Base-by-base conservation (phyloP, 441 rosid genomes). In the Gossypium davidsonii region DNA sequence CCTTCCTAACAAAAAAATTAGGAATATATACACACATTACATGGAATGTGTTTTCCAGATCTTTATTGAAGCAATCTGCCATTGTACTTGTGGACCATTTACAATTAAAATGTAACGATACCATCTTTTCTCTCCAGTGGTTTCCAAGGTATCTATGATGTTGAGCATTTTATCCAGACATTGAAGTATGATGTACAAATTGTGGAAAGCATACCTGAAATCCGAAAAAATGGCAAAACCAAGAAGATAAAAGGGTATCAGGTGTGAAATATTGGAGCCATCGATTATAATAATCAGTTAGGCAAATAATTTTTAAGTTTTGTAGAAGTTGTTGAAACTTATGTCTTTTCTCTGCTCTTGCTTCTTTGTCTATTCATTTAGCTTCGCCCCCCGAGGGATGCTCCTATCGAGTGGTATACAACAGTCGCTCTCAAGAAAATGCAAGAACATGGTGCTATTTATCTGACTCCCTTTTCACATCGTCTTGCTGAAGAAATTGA, bases 401-500 rank as follows among this genome's bases (percentile, higher is more conserved):
- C 98, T 84, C 84, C 92, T 81, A 83, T 85, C 70, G 86, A 85
- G 74, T 95, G 98, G 98, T 93, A 95, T 78, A 76, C 85, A 52
- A 87, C 91, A 72, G 79, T 76, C 83, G 99, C 98, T 78, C 77
- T 93, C 11, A 80, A 91, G 82, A 88, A 90, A 80, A 93, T 93
- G 98, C 92, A 85, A 83, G 88, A 95, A 79, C 94, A 95, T 66
- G 92, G 89, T 78, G 99, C 98, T 67, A 91, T 95, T 73, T 95
- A 95, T 85, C 83, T 95, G 57, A 95, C 97, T 60, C 99, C 99
- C 63, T 93, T 95, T 81, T 89, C 99, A 72, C 98, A 93, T 83
- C 97, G 98, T 66, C 79, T 95, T 73, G 96, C 97, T 14, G 99
- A 95, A 84, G 98, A 95, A 83, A 90, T 91, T 74, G 97, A 88